phyloP scores from a whole-genome alignment of 768 basidiomycete species.

The Lentinula boryana region DNA sequence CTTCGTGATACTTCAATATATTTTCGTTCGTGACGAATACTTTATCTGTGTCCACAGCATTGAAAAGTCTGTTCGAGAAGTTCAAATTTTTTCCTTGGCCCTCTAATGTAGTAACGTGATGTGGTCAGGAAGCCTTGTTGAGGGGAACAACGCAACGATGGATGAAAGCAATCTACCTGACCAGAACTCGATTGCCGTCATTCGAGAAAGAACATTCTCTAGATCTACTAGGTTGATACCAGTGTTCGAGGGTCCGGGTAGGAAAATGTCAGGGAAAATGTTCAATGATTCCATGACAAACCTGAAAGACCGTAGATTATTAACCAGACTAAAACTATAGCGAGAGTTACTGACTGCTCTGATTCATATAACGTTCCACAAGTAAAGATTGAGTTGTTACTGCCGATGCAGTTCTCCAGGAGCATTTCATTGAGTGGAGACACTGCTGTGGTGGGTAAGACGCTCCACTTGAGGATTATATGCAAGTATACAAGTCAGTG shows the following conservation, averaged over 20 bases:
- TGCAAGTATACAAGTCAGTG: neutral
- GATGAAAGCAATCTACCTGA: neutral
- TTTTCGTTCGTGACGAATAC: neutral
- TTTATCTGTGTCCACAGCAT: neutral
- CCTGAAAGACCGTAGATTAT: neutral
- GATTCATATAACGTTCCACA: neutral
- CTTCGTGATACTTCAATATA: neutral
- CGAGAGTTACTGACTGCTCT: neutral
- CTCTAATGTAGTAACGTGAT: neutral
- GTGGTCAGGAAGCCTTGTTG: neutral
- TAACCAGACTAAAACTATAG: no score
- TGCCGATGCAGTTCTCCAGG: neutral
- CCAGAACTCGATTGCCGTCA: constrained; percentile 3
- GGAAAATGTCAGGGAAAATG: neutral
- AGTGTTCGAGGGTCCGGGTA: neutral
- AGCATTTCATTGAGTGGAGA: neutral
- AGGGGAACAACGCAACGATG: neutral
- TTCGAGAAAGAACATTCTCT: constrained; percentile 3
- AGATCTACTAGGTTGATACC: neutral
- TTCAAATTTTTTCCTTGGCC: neutral
- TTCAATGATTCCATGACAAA: neutral
- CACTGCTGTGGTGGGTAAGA: neutral
- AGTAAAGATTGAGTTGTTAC: neutral
- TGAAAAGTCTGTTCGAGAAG: neutral
- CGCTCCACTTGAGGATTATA: neutral